Evolutionary conservation across 108 stramenopile genomes (phyloP).

Genomic region (Conticribra weissflogii): DNA sequence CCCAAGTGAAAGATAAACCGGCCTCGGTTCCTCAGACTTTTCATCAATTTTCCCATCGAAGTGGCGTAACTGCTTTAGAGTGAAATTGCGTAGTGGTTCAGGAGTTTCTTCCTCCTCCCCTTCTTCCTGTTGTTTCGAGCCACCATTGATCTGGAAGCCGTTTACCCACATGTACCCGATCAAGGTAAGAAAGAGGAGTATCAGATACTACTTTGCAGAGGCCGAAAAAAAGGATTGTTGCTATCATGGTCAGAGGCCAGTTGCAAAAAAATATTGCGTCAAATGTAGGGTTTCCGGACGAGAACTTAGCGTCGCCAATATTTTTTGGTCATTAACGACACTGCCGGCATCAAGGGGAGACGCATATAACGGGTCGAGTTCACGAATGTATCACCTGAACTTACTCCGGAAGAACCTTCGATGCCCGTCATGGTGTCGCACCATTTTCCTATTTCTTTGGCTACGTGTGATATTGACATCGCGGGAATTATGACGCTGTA

Average conservation of each 20-base stretch:
- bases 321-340: too few relatives aligned
- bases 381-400: constrained; percentile 9
- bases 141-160: constrained; percentile 36
- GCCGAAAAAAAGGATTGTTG: neutral
- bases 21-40: constrained; percentile 73
- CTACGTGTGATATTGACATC: constrained; percentile 45
- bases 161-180: constrained; percentile 46
- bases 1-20: constrained; percentile 88
- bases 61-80: constrained; percentile 63
- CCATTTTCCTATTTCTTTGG: constrained; percentile 47
- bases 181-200: constrained; percentile 34
- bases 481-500: too few relatives aligned
- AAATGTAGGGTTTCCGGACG: neutral
- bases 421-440: constrained; percentile 49
- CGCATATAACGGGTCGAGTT: too few relatives aligned
- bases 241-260: constrained; percentile 2
- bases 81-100: constrained; percentile 88
- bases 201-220: constrained; percentile 45
- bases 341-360: too few relatives aligned
- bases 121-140: constrained; percentile 32
- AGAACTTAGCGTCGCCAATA: too few relatives aligned
- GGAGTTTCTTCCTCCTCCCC: constrained; percentile 61
- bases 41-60: constrained; percentile 83
- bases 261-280: neutral
- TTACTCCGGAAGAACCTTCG: constrained; percentile 46